phyloP scores from a whole-genome alignment of 768 basidiomycete species.

The Phlegmacium glaucopus region DNA sequence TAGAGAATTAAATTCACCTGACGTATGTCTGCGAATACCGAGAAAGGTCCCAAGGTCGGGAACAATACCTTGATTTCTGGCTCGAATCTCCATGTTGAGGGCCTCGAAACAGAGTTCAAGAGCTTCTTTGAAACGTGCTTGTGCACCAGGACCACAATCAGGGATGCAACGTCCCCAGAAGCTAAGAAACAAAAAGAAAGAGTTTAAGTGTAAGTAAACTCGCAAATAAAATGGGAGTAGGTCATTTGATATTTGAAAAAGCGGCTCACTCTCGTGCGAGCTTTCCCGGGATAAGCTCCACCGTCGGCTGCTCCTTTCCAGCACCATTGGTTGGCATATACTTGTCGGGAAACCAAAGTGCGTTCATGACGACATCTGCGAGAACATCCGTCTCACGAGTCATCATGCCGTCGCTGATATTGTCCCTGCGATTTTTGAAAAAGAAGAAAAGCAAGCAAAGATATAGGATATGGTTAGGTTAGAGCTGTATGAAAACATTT shows the following conservation, averaged over 20 bases:
- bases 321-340: constrained; percentile 45
- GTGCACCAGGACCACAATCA: constrained; percentile 53
- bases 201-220: too few species aligned
- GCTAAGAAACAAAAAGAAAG: constrained; percentile 33
- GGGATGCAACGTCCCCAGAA: constrained; percentile 65
- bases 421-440: constrained; percentile 53
- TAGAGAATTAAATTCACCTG: constrained; percentile 38
- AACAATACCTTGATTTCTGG: constrained; percentile 48
- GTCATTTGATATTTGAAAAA: constrained; percentile 2
- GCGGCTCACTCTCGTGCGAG: constrained; percentile 63
- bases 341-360: constrained; percentile 51
- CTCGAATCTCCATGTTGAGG: constrained; percentile 57
- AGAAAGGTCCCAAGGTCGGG: constrained; percentile 77
- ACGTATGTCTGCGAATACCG: constrained; percentile 67
- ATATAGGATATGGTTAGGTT: too few species aligned
- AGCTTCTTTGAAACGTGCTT: constrained; percentile 69
- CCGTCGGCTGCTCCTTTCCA: constrained; percentile 35
- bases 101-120: constrained; percentile 68
- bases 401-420: constrained; percentile 80
- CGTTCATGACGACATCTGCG: constrained; percentile 68
- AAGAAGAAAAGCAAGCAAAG: constrained; percentile 6
- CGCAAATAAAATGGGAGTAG: constrained; percentile 2
- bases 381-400: constrained; percentile 54
- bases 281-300: constrained; percentile 53
- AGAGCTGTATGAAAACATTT: constrained; percentile 10